Percentiles rank a stretch among this genome's conserved stretches.
Conservation (phyloP, 768 basidiomycete genomes). For the Tephrocybe sp. region DNA sequence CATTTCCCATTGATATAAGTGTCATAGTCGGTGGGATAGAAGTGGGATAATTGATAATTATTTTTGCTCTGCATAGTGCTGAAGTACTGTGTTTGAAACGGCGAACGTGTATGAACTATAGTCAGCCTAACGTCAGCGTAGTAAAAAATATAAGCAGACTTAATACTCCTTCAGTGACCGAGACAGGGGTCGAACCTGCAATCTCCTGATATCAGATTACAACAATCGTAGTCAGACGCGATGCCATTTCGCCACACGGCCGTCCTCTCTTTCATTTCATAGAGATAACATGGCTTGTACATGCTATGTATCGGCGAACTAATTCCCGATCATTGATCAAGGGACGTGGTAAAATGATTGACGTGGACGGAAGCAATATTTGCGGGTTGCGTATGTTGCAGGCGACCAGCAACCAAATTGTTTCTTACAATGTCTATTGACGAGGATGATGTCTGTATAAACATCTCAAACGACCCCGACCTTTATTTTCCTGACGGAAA, state of each 20-base stretch:
- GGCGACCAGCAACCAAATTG: no score
- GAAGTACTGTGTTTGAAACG: no score
- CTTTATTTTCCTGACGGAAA: slow-evolving; percentile 26
- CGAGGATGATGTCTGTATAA: slow-evolving; percentile 23
- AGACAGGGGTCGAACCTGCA: slow-evolving; percentile 77
- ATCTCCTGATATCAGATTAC: slow-evolving; percentile 57
- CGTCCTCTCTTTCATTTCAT: not conserved
- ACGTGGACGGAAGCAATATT: slow-evolving; percentile 4
- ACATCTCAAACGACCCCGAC: slow-evolving; percentile 25
- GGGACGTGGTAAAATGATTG: not conserved
- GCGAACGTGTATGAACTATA: no score
- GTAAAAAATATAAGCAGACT: not conserved
- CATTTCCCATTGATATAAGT: slow-evolving; percentile 72
- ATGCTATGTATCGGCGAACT: not conserved
- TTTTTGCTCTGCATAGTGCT: no score
- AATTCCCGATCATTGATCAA: not conserved
- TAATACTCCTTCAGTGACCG: slow-evolving; percentile 10
- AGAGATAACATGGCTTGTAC: not conserved
- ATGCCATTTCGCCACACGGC: slow-evolving; percentile 79
- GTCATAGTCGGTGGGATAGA: slow-evolving; percentile 72
- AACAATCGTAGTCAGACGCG: slow-evolving; percentile 84
- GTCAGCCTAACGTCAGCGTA: no score
- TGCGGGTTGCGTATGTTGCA: no score
- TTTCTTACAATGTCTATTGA: slow-evolving; percentile 23
- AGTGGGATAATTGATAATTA: slow-evolving; percentile 31